Percentiles rank a stretch among this genome's conserved stretches.
Conservation (phyloP, 768 basidiomycete genomes). For the Paxillus rubicundulus region DNA sequence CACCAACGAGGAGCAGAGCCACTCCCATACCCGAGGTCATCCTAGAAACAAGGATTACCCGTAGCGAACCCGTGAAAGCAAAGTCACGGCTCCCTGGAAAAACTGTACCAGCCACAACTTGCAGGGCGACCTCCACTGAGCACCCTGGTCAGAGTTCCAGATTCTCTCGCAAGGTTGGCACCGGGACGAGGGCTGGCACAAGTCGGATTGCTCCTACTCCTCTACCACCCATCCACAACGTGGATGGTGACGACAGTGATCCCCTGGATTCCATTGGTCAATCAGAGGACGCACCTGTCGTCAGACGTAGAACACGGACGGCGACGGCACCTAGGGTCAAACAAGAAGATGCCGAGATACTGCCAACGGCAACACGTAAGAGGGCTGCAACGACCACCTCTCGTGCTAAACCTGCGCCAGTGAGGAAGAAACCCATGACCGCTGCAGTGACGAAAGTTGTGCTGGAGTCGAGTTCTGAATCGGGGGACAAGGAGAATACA, state of each 20-base stretch:
- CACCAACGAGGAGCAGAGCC: neutral
- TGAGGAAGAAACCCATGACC: neutral
- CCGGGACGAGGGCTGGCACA: neutral
- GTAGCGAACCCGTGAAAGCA: neutral
- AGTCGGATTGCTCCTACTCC: neutral
- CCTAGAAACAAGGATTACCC: neutral
- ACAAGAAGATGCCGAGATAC: constrained; percentile 4
- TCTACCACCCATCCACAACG: neutral
- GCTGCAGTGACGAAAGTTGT: neutral
- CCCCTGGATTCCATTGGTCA: constrained; percentile 9
- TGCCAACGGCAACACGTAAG: constrained; percentile 1
- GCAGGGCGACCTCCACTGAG: neutral
- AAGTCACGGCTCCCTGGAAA: constrained; percentile 1
- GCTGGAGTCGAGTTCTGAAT: neutral
- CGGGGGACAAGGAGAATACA: constrained; percentile 11
- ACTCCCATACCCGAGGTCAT: neutral
- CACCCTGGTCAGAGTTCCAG: neutral
- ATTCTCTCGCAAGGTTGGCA: constrained; percentile 2
- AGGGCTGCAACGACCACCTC: neutral
- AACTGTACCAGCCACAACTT: neutral
- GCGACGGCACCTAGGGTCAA: constrained; percentile 2
- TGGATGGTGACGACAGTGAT: constrained; percentile 6
- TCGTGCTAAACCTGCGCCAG: neutral
- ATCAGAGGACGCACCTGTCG: neutral
- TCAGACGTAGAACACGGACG: constrained; percentile 2